phyloP scores from a whole-genome alignment of 1,284 basidiomycete species.

The Cryptococcus sp. region DNA sequence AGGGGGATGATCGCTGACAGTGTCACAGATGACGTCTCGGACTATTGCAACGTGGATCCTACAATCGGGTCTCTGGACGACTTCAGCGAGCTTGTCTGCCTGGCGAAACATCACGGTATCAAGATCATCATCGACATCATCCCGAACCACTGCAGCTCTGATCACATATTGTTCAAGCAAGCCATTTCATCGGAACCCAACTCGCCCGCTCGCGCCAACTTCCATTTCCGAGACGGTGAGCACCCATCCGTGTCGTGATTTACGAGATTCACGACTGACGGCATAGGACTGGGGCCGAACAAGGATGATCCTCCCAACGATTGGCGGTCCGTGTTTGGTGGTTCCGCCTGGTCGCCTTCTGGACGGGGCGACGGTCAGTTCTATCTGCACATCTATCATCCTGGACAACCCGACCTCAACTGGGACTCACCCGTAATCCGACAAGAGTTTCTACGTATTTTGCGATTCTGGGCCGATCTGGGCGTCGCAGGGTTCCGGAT shows the following conservation, averaged over 20 bases:
- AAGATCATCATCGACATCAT: slow-evolving; percentile 75
- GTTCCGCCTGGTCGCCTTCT: slow-evolving; percentile 68
- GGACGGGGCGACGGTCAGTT: slow-evolving; percentile 60
- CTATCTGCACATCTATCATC: slow-evolving; percentile 65
- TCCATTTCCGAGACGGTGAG: slow-evolving; percentile 65
- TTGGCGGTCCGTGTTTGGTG: slow-evolving; percentile 65
- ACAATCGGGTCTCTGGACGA: slow-evolving; percentile 68
- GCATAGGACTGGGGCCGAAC: slow-evolving; percentile 23
- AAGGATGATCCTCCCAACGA: slow-evolving; percentile 62
- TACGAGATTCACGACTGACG: neutral
- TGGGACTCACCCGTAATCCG: slow-evolving; percentile 64
- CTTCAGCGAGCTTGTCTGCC: slow-evolving; percentile 60
- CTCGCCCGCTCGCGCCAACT: slow-evolving; percentile 64
- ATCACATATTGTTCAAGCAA: slow-evolving; percentile 69
- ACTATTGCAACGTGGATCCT: slow-evolving; percentile 67
- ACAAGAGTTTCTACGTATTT: slow-evolving; percentile 59
- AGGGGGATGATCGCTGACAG: neutral
- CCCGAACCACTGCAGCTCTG: slow-evolving; percentile 71
- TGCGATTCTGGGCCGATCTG: slow-evolving; percentile 65
- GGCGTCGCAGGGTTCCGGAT: slow-evolving; percentile 66
- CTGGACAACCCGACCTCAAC: slow-evolving; percentile 69
- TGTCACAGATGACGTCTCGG: slow-evolving; percentile 57
- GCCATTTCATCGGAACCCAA: slow-evolving; percentile 56
- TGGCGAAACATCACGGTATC: slow-evolving; percentile 61
- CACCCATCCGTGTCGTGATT: slow-evolving; percentile 13